A percentile compares a stretch with the other conserved stretches of the same genome.
These are phyloP conservation scores for Metarhizium brunneum DNA, from an alignment of 2,329 filamentous ascomycete species.

Conservation along the genomic window DNA sequence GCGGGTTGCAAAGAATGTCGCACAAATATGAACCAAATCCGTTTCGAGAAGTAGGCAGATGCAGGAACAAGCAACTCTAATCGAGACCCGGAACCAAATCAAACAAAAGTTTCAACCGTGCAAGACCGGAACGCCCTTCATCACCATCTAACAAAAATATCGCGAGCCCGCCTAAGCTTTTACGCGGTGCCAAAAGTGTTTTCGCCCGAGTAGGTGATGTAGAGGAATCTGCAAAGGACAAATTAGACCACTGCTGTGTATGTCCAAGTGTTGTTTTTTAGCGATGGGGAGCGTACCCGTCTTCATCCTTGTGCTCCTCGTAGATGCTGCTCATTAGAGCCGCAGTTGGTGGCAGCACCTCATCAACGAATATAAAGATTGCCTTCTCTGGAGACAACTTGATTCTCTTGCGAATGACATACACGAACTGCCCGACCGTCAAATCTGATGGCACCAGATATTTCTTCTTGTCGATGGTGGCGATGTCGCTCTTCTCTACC, in stretches of 20 bases:
- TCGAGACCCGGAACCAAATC: not conserved
- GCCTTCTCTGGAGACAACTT: slow-evolving; percentile 99
- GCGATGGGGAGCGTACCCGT: slow-evolving; percentile 40
- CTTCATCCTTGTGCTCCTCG: slow-evolving; percentile 91
- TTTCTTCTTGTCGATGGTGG: slow-evolving; percentile 99
- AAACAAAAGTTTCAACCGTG: slow-evolving; percentile 13
- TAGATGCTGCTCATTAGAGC: slow-evolving; percentile 99
- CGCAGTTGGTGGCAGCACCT: slow-evolving; percentile 91
- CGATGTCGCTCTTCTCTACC: slow-evolving; percentile 98
- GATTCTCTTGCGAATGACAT: slow-evolving; percentile 99
- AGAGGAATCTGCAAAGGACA: slow-evolving; percentile 65
- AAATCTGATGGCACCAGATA: slow-evolving; percentile 96
- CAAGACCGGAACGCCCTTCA: slow-evolving; percentile 24
- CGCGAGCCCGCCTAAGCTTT: not conserved
- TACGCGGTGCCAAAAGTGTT: slow-evolving; percentile 74
- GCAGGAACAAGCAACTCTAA: not conserved
- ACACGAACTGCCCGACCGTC: slow-evolving; percentile 98
- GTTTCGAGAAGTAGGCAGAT: not conserved
- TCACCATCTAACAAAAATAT: not conserved
- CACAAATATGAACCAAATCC: not conserved
- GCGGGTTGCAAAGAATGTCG: not conserved
- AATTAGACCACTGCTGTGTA: slow-evolving; percentile 7
- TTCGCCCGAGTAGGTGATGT: slow-evolving; percentile 99
- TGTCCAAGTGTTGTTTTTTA: not conserved
- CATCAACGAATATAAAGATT: slow-evolving; percentile 99